A percentile compares a stretch with the other conserved stretches of the same genome.
Conservation (phyloP, 768 basidiomycete genomes). For the Exsudoporus frostii region DNA sequence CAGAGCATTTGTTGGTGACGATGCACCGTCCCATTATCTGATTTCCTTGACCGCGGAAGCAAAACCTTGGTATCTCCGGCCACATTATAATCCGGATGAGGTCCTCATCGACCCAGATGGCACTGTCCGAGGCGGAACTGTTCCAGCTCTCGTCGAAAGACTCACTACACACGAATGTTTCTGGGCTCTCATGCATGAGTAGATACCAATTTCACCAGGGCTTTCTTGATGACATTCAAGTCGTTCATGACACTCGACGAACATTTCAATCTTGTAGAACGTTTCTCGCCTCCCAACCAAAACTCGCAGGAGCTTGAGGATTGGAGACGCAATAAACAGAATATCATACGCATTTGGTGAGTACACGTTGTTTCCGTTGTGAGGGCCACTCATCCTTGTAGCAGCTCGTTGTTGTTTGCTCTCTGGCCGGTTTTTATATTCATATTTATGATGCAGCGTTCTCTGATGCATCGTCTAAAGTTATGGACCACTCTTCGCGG, state of each 20-base stretch:
- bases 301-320: conserved; percentile 42
- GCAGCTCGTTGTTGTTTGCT: too few relatives aligned
- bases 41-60: conserved; percentile 37
- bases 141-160: conserved; percentile 57
- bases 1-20: conserved; percentile 49
- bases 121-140: conserved; percentile 57
- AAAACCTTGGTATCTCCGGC: conserved; percentile 59
- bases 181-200: conserved; percentile 1
- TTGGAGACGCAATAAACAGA: conserved; percentile 58
- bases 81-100: conserved; percentile 53
- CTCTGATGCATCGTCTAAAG: too few relatives aligned
- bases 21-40: conserved; percentile 44
- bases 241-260: conserved; percentile 57
- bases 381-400: too few relatives aligned
- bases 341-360: conserved; percentile 57
- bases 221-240: conserved; percentile 69
- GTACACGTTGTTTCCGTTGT: conserved; percentile 8
- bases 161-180: conserved; percentile 55
- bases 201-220: conserved; percentile 56
- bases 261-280: conserved; percentile 52
- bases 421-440: too few relatives aligned
- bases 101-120: conserved; percentile 64
- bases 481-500: too few relatives aligned
- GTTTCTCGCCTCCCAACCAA: conserved; percentile 54
- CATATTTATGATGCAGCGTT: too few relatives aligned